Base-by-base conservation (phyloP, 345 rosid species). In the Orychophragmus violaceus region DNA sequence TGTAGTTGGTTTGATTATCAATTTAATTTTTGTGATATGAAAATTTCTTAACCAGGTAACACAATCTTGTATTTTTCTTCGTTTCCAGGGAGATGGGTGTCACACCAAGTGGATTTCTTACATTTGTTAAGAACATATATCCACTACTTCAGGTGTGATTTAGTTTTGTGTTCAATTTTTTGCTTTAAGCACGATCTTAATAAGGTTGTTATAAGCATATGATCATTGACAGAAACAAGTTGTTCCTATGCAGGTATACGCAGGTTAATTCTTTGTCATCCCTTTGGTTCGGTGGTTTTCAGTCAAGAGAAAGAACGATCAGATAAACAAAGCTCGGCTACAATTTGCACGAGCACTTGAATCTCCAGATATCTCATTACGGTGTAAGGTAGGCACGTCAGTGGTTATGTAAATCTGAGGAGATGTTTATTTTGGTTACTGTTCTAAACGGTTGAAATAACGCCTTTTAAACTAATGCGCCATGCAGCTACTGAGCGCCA, bases 221-320 rank as follows among this genome's bases (percentile, higher is more conserved):
- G 42, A 13, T 37, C 42, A n/a, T 37, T 37, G 17, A 13, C 4
- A n/a, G n/a, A n/a, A n/a, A n/a, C n/a, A 37, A 39, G 46, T 41
- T 16, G 2, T 42, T 42, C 22, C 55, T 59, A 59, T 77, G 75
- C 89, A 94, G 99, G 52, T 88, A 44, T 94, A 94, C 69, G 99
- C 97, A 62, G 97, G 92, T 75, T 94, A 96, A 45, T 94, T 94
- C 84, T 94, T 94, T 81, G 87, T 89, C 53, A 88, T 94, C 69
- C 99, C 99, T 58, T 57, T 78, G 70, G 49, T 94, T 42, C 91
- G 99, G 36, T 94, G 95, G 96, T 71, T 87, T 72, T 69, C 88
- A 44, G 41, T 80, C 13, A 68, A 69, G 64, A 78, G 78, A 69
- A 87, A 71, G 77, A 94, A 94, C 80, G 69, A 74, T 28, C 89